Evolutionary conservation across 2,329 filamentous ascomycete genomes (phyloP), one percentile per base, ranked within the genome.

Genomic region (Ophiostoma ulmi): DNA sequence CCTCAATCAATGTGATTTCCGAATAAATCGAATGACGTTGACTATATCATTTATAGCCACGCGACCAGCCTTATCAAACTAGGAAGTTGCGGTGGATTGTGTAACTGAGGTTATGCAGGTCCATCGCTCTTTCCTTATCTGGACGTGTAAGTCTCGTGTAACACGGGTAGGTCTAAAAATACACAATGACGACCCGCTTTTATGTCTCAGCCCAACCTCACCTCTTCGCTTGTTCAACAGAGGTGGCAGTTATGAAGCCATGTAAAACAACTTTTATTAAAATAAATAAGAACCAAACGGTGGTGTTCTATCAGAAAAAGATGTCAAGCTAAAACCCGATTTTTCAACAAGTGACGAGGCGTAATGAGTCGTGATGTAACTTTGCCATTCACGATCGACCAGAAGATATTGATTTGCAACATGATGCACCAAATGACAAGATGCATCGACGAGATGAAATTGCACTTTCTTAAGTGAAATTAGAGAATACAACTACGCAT

Each of bases 81-180:
- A 7, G 58, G 58, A 35, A 63, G 58, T 6, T 36, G 58, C 14
- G 22, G 44, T 39, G 38, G 48, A 5, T 36, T 63, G 58, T 63
- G 58, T 63, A 63, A 36, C 26, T 63, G 52, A 58, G 7, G 31
- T 63, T 63, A 20, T 63, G 58, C 31, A 36, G 26, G n/a, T 36
- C 31, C 58, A 17, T 63, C 31, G 58, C 14, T 63, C 58, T 35
- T 63, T 58, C 52, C 52, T 3, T 14, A 58, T 58, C 10, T 58
- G 52, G 52, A 58, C 52, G 52, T 58, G n/a, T 58, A 58, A 58
- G 22, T 55, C 35, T 31, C 36, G 41, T 68, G 41, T 68, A 52
- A 48, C 31, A 17, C 58, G 58, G 31, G 26, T 58, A 58, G 52
- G 26, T 58, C 52, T 26, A n/a, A 14, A 17, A 44, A 10, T 11